phyloP scores from a whole-genome alignment of 2,329 filamentous ascomycete genomes.

The Pseudocercospora cruenta region DNA sequence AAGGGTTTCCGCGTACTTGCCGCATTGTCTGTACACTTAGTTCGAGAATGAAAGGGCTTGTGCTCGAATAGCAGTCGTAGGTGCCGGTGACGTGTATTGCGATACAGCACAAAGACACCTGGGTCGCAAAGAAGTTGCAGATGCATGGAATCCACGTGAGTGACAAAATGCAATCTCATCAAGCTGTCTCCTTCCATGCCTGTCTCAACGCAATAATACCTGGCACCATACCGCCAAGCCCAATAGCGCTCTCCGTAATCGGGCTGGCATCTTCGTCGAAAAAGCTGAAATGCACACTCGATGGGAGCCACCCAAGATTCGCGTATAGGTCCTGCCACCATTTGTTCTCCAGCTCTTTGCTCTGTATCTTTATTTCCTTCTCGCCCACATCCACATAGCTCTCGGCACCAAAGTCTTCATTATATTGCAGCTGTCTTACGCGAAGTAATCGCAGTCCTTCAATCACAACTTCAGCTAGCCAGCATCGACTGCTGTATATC shows the following conservation, averaged over 20 bases:
- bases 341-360: constrained; percentile 39
- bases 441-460: constrained; percentile 69
- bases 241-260: constrained; percentile 62
- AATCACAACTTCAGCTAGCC: constrained; percentile 75
- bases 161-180: background rate
- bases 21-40: no score
- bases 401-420: constrained; percentile 38
- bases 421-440: constrained; percentile 47
- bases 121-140: background rate
- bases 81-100: no score
- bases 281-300: constrained; percentile 82
- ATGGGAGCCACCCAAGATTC: constrained; percentile 76
- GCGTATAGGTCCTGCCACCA: constrained; percentile 71
- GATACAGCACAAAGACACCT: no score
- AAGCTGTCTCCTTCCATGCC: constrained; percentile 47
- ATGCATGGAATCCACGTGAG: background rate
- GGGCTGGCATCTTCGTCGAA: constrained; percentile 63
- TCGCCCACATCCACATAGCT: constrained; percentile 47
- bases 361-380: constrained; percentile 35
- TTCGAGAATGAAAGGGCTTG: no score
- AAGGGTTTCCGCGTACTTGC: no score
- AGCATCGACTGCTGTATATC: constrained; percentile 76
- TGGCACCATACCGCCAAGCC: constrained; percentile 60
- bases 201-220: constrained; percentile 50
- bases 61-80: no score